Evolutionary conservation across 306 rosid species (phyloP).

Genomic region (Hippophae gyantsensis): DNA sequence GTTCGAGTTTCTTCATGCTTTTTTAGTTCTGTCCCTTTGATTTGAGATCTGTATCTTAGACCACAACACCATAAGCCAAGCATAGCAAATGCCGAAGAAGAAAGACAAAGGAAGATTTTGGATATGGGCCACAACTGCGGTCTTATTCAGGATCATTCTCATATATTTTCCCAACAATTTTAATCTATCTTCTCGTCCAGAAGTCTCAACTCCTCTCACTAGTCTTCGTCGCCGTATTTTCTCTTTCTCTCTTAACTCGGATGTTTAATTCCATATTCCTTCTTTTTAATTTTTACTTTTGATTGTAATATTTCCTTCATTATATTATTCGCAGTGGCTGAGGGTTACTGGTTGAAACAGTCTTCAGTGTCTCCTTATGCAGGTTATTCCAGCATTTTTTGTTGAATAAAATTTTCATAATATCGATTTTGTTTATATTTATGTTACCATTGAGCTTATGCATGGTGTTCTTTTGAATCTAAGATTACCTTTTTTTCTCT

Average conservation of each 20-base stretch:
- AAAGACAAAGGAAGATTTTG: constrained; percentile 45
- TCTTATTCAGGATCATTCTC: constrained; percentile 57
- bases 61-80: background rate
- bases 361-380: constrained; percentile 82
- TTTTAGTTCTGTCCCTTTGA: too few species aligned
- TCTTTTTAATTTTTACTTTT: too few species aligned
- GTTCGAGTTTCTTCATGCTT: too few species aligned
- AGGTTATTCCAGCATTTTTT: constrained; percentile 25
- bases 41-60: too few species aligned
- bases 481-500: background rate
- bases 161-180: constrained; percentile 62
- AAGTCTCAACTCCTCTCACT: constrained; percentile 89
- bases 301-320: background rate
- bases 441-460: background rate
- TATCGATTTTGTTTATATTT: background rate
- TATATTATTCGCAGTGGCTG: constrained; percentile 47
- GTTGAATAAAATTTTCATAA: too few species aligned
- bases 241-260: background rate
- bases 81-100: constrained; percentile 25
- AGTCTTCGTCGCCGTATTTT: constrained; percentile 71
- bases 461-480: background rate
- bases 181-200: constrained; percentile 83
- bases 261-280: background rate
- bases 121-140: constrained; percentile 55
- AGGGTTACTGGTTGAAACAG: constrained; percentile 88